phyloP scores from a whole-genome alignment of 768 basidiomycete genomes.

The Tricholoma terreum region DNA sequence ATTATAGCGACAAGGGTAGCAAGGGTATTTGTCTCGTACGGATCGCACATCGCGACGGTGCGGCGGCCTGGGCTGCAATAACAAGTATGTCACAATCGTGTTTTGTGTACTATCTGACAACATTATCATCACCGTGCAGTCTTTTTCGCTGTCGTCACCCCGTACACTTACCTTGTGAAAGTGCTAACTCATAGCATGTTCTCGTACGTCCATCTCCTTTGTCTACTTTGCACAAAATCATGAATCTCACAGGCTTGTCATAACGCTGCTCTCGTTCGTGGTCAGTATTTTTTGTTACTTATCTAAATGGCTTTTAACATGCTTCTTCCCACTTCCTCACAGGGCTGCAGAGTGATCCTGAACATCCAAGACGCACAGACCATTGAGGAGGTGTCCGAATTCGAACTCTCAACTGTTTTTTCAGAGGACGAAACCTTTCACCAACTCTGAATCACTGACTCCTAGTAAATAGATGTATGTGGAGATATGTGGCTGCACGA shows the following conservation, averaged over 20 bases:
- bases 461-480: no score
- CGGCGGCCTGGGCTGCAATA: constrained; percentile 3
- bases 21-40: not conserved
- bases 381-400: not conserved
- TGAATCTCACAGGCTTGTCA: constrained; percentile 5
- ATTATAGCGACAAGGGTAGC: not conserved
- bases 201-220: constrained; percentile 3
- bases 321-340: not conserved
- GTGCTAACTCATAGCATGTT: constrained; percentile 9
- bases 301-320: not conserved
- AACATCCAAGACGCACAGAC: not conserved
- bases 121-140: not conserved
- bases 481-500: no score
- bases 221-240: not conserved
- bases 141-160: constrained; percentile 4
- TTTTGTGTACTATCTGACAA: not conserved
- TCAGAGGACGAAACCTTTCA: not conserved
- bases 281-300: not conserved
- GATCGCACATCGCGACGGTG: constrained; percentile 6
- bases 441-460: no score
- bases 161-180: constrained; percentile 8
- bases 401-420: constrained; percentile 1
- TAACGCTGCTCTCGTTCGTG: constrained; percentile 9
- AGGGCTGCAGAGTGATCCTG: constrained; percentile 9
- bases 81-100: not conserved